Conservation (phyloP, 2,329 filamentous ascomycete species). For the Fusarium sp. region DNA sequence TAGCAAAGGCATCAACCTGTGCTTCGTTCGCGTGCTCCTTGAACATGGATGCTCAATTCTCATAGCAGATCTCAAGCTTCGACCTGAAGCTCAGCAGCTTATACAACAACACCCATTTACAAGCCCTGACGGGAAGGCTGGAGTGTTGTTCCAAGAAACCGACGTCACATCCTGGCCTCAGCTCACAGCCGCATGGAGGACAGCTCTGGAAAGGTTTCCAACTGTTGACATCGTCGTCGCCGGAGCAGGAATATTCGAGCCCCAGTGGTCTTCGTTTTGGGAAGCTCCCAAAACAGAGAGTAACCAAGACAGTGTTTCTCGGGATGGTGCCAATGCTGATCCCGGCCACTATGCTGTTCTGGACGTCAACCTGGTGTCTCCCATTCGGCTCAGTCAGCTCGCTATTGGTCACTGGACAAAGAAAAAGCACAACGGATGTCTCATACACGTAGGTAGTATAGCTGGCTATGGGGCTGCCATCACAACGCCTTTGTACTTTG, state of each 20-base stretch:
- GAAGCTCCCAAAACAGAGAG: slow-evolving; percentile 49
- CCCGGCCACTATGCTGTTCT: slow-evolving; percentile 52
- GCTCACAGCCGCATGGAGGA: slow-evolving; percentile 49
- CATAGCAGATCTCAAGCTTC: slow-evolving; percentile 53
- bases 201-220: slow-evolving; percentile 47
- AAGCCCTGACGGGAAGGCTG: slow-evolving; percentile 34
- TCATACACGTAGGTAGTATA: slow-evolving; percentile 54
- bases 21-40: slow-evolving; percentile 52
- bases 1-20: slow-evolving; percentile 53
- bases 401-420: slow-evolving; percentile 55
- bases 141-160: slow-evolving; percentile 53
- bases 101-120: slow-evolving; percentile 50
- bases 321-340: slow-evolving; percentile 47
- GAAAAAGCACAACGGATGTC: slow-evolving; percentile 45
- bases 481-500: slow-evolving; percentile 53
- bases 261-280: slow-evolving; percentile 54
- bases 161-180: slow-evolving; percentile 55
- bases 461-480: slow-evolving; percentile 49
- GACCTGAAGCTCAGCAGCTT: slow-evolving; percentile 52
- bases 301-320: slow-evolving; percentile 47
- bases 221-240: slow-evolving; percentile 54
- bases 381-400: slow-evolving; percentile 55
- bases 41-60: slow-evolving; percentile 54
- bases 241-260: slow-evolving; percentile 56
- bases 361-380: slow-evolving; percentile 54